Evolutionary conservation across 345 rosid species (phyloP).

Genomic region (Populus alba): DNA sequence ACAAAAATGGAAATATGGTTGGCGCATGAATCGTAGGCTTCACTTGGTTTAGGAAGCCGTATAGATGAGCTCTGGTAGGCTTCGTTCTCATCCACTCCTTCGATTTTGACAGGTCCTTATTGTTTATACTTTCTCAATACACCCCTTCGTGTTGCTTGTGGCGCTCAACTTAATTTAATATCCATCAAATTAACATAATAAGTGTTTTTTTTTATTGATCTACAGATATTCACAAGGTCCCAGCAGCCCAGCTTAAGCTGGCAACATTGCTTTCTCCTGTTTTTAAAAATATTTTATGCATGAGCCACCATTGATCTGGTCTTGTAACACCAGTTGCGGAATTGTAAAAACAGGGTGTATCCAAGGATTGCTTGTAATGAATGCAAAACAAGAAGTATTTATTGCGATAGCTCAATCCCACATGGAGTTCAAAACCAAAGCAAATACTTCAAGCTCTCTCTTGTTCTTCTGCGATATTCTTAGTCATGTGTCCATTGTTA

Average conservation of each 20-base stretch:
- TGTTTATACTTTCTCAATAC: not conserved
- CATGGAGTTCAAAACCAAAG: not conserved
- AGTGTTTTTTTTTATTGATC: no score
- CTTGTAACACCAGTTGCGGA: not conserved
- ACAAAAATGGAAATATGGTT: not conserved
- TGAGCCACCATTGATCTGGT: not conserved
- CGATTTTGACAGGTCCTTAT: not conserved
- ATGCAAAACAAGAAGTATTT: not conserved
- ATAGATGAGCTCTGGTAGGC: not conserved
- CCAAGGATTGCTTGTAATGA: not conserved
- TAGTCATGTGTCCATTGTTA: not conserved
- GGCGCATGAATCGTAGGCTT: not conserved
- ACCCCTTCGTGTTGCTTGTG: no score
- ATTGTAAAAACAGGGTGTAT: conserved; percentile 1
- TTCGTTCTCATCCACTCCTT: not conserved
- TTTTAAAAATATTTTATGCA: not conserved
- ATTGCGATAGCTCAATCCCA: not conserved
- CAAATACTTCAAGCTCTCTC: not conserved
- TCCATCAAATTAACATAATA: no score
- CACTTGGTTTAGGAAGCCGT: not conserved
- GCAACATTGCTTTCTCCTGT: not conserved
- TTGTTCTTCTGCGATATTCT: no score
- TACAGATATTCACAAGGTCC: not conserved
- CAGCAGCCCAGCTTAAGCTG: not conserved
- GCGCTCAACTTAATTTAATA: no score